Percentiles rank a stretch among this genome's conserved stretches.
Evolutionary conservation across 2,329 filamentous ascomycete species (phyloP).

Genomic region (Claviceps spartinae): DNA sequence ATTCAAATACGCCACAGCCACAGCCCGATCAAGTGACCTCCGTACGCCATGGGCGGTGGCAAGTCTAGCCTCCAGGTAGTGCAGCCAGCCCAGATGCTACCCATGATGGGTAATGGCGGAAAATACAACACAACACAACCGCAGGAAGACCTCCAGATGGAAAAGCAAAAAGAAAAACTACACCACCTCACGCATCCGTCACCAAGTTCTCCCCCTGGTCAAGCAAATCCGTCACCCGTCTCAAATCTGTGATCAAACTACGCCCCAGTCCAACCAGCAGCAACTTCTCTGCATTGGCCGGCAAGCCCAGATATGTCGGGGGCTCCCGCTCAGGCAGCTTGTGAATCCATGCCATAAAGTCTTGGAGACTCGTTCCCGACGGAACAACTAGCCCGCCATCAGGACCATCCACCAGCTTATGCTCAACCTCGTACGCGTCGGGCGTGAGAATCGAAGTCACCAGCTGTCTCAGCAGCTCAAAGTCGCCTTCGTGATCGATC

Average conservation of each 20-base stretch:
- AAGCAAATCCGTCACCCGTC: slow-evolving; percentile 72
- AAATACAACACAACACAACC: not conserved
- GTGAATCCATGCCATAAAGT: slow-evolving; percentile 87
- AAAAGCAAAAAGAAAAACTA: too few relatives aligned
- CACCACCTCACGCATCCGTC: slow-evolving; percentile 35
- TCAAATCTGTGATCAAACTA: slow-evolving; percentile 72
- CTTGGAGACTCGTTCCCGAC: slow-evolving; percentile 64
- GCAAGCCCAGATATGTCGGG: slow-evolving; percentile 84
- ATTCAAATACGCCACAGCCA: too few relatives aligned
- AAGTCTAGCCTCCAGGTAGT: too few relatives aligned
- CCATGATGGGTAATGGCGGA: too few relatives aligned
- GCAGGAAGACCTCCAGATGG: too few relatives aligned
- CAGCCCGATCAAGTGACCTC: too few relatives aligned
- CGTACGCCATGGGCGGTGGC: too few relatives aligned
- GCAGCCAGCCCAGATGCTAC: too few relatives aligned
- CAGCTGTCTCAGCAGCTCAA: slow-evolving; percentile 55
- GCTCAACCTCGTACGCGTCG: slow-evolving; percentile 80
- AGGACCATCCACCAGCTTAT: slow-evolving; percentile 65
- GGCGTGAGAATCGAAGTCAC: slow-evolving; percentile 72
- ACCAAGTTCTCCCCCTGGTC: slow-evolving; percentile 91
- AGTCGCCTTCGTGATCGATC: slow-evolving; percentile 84
- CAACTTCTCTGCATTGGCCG: slow-evolving; percentile 92
- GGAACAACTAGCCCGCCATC: slow-evolving; percentile 60
- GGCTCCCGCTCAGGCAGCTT: slow-evolving; percentile 87
- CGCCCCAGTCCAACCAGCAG: slow-evolving; percentile 77